Conservation (phyloP, 2,329 filamentous ascomycete genomes). For the Trichoderma brevicompactum region DNA sequence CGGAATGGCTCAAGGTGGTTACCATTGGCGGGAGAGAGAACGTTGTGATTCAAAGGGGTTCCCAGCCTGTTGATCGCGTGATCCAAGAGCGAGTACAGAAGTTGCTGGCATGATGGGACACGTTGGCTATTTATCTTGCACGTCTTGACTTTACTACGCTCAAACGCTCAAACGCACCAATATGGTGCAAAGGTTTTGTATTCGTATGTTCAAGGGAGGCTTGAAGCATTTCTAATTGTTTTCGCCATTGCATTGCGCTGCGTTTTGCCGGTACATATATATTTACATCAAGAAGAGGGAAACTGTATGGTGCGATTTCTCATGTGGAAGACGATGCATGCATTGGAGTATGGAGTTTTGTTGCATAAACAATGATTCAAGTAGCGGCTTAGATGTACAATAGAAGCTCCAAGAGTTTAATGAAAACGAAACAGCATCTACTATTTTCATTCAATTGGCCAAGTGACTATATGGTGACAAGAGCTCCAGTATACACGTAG, state of each 20-base stretch:
- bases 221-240: neutral
- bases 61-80: constrained; percentile 46
- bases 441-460: neutral
- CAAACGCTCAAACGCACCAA: neutral
- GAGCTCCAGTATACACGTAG: neutral
- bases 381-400: neutral
- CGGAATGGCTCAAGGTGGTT: constrained; percentile 60
- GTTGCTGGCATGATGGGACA: constrained; percentile 31
- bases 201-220: neutral
- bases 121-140: neutral
- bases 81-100: constrained; percentile 46
- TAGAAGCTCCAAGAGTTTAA: neutral
- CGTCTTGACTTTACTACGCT: neutral
- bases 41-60: constrained; percentile 57
- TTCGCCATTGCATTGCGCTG: constrained; percentile 29
- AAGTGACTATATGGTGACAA: neutral
- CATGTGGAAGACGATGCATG: constrained; percentile 20
- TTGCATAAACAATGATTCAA: constrained; percentile 6
- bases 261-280: constrained; percentile 8
- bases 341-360: constrained; percentile 7
- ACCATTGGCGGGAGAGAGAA: constrained; percentile 59
- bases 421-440: neutral
- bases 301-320: neutral
- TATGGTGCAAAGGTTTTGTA: neutral
- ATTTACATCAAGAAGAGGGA: neutral